Evolutionary conservation across 345 rosid species (phyloP).

Genomic region (Eucalyptus sp.): DNA sequence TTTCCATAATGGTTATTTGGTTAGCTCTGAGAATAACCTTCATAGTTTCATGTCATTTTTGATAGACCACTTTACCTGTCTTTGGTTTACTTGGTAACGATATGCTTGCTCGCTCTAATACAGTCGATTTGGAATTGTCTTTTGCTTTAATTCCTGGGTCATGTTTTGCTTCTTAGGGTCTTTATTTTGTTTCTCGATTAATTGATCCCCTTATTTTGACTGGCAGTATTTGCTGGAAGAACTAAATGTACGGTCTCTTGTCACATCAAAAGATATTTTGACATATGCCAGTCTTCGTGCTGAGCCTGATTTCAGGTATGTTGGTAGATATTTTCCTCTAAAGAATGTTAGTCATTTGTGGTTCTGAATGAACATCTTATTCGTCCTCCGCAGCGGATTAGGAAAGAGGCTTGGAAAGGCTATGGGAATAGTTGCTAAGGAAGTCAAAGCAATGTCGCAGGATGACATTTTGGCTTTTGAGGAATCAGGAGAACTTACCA

Average conservation of each 20-base stretch:
- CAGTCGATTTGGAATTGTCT: background rate
- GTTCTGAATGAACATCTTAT: background rate
- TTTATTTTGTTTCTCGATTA: background rate
- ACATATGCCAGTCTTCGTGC: conserved; percentile 85
- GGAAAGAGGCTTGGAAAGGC: conserved; percentile 96
- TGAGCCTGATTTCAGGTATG: conserved; percentile 95
- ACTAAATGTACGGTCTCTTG: conserved; percentile 74
- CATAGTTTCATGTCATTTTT: background rate
- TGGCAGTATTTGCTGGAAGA: conserved; percentile 90
- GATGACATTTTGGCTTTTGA: conserved; percentile 70
- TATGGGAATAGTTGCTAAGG: conserved; percentile 78
- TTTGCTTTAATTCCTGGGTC: background rate
- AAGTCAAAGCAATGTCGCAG: conserved; percentile 82
- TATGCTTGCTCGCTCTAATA: background rate
- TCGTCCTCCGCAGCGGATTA: conserved; percentile 31
- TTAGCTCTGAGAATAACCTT: background rate
- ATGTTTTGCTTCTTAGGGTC: background rate
- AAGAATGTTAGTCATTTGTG: background rate
- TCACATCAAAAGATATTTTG: conserved; percentile 70
- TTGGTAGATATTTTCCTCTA: background rate
- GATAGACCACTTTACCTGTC: background rate
- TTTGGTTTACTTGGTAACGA: background rate
- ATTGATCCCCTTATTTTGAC: background rate
- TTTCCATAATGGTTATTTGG: background rate
- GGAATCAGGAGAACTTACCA: conserved; percentile 62